Evolutionary conservation across 805 yeast species (phyloP), one percentile per base, ranked within the genome.

Genomic region (Nakazawaea holstii): DNA sequence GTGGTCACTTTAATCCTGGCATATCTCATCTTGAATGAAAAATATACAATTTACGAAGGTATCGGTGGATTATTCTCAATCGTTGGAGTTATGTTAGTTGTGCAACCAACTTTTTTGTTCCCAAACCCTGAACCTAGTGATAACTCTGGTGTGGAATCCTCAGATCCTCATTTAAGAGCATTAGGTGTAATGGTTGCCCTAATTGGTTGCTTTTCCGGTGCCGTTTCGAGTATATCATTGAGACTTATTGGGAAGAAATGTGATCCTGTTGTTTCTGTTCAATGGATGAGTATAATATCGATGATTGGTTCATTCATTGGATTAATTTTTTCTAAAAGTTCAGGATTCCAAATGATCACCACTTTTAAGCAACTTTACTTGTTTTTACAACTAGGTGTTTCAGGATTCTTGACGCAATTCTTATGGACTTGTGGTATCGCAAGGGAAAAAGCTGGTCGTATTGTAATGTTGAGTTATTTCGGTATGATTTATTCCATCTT

Each of bases 381-480:
- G 29, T 71, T 72, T 51, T 39, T 53, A 5, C 52, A 65, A 27
- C 68, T 72, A 49, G 77, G 76, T 10, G 49, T 70, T 10, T 60
- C 72, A 8, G 77, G 77, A 1, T 72, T 72, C 53, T 61, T 71
- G 48, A 71, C 70, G 70, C 77, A 72, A 52, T 72, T 71, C 55
- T 65, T 65, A 15, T 62, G 72, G 50, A 69, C 77, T 1, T 74
- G 73, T 1, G 77, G 76, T 2, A 64, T 72, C n/a, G 74, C 70
- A 53, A 52, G 74, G 38, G 76, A 70, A 28, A 65, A 65, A 44
- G 77, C 77, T 7, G 66, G 70, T 6, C 61, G 65, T 51, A 68
- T 74, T 0, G 58, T 74, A 13, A 55, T 72, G 46, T 64, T 70
- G 64, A 60, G 61, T n/a, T 72, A 72, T 54, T 58, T 68, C 14